A percentile compares a stretch with the other conserved stretches of the same genome.
These are phyloP conservation scores for Perilla frutescens DNA, from an alignment of 257 asterid genomes.

Conservation along the genomic window DNA sequence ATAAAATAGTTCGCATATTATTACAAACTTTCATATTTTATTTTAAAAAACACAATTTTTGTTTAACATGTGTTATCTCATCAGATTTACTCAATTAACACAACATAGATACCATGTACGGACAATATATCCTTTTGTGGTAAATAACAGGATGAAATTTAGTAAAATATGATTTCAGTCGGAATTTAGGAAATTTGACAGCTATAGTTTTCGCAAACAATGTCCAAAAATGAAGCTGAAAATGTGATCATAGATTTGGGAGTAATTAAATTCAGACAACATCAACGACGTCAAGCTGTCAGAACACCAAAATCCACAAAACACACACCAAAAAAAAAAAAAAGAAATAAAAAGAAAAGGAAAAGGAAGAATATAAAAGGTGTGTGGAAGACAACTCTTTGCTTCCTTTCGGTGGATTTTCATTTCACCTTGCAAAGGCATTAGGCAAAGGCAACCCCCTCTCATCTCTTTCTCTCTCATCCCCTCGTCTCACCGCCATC, in stretches of 20 bases:
- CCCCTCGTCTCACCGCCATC: slow-evolving; percentile 39
- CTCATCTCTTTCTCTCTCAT: slow-evolving; percentile 16
- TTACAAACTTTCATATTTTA: too few species aligned
- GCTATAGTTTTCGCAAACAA: too few species aligned
- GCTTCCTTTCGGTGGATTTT: slow-evolving; percentile 61
- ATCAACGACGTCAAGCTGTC: slow-evolving; percentile 26
- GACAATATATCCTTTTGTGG: too few species aligned
- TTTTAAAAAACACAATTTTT: too few species aligned
- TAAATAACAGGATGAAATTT: too few species aligned
- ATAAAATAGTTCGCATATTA: too few species aligned
- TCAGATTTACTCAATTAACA: too few species aligned
- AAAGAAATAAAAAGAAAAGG: neutral
- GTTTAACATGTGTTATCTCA: too few species aligned
- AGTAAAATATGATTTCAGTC: neutral
- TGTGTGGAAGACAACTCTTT: slow-evolving; percentile 43
- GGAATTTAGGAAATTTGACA: neutral
- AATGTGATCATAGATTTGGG: slow-evolving; percentile 15
- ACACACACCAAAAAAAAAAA: neutral
- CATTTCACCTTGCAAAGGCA: slow-evolving; percentile 47
- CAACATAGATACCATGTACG: too few species aligned
- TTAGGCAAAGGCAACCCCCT: slow-evolving; percentile 31
- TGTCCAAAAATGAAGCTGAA: neutral
- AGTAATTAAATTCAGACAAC: slow-evolving; percentile 25
- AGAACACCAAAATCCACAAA: slow-evolving; percentile 9
- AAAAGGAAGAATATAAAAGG: slow-evolving; percentile 30